Conservation (phyloP, 768 basidiomycete species). For the Amanita molliuscula region DNA sequence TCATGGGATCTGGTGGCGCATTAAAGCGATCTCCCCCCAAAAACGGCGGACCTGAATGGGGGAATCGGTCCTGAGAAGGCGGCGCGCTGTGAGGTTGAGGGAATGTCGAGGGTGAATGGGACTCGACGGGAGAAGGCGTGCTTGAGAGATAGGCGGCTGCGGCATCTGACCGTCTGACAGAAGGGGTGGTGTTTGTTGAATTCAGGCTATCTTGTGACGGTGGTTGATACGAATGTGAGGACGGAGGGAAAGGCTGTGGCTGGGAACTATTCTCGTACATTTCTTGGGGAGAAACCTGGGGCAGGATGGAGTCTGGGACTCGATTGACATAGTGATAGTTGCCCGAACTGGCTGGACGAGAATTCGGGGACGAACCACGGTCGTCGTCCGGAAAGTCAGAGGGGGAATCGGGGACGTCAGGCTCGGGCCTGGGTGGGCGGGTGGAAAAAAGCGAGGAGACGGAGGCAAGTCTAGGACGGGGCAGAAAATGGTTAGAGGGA, state of each 20-base stretch:
- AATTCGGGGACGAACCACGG: conserved; percentile 17
- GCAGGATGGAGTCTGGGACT: conserved; percentile 19
- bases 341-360: conserved; percentile 18
- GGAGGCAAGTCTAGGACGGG: conserved; percentile 15
- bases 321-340: conserved; percentile 22
- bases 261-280: conserved; percentile 18
- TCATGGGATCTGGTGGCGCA: conserved; percentile 22
- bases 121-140: conserved; percentile 35
- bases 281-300: conserved; percentile 20
- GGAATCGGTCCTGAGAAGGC: conserved; percentile 34
- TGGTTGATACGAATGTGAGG: conserved; percentile 17
- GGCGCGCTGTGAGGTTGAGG: conserved; percentile 31
- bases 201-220: conserved; percentile 13
- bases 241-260: conserved; percentile 12
- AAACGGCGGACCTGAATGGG: conserved; percentile 28
- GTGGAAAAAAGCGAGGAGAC: conserved; percentile 12
- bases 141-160: conserved; percentile 22
- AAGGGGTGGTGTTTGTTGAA: conserved; percentile 20
- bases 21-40: conserved; percentile 29
- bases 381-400: conserved; percentile 27
- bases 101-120: conserved; percentile 26
- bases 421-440: conserved; percentile 11
- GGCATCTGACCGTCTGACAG: conserved; percentile 17
- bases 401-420: conserved; percentile 18
- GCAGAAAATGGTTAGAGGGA: conserved; percentile 8